Conservation (phyloP, 208 protist species). For the Trypanosoma boissoni region DNA sequence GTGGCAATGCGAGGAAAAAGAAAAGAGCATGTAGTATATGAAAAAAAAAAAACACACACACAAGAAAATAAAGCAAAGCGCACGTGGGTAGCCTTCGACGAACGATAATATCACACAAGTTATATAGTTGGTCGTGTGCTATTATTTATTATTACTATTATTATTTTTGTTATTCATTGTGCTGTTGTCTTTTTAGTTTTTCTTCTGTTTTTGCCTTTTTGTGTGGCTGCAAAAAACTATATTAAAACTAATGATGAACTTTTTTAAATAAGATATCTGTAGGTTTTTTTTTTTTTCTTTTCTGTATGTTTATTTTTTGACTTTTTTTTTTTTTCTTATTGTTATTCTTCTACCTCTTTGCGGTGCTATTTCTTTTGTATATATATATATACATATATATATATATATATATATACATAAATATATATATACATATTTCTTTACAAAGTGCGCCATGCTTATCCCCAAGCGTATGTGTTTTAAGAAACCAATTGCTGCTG, state of each 20-base stretch:
- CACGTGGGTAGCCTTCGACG: too few species aligned
- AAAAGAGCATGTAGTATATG: too few species aligned
- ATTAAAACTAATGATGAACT: neutral
- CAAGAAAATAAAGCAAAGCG: too few species aligned
- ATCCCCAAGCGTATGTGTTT: slow-evolving; percentile 38
- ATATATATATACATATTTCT: slow-evolving; percentile 6
- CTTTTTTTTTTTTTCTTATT: slow-evolving; percentile 8
- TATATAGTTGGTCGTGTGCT: too few species aligned
- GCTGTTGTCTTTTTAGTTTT: too few species aligned
- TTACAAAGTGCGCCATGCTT: slow-evolving; percentile 19
- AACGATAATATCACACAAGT: too few species aligned
- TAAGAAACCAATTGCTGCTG: slow-evolving; percentile 41
- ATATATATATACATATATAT: slow-evolving; percentile 7
- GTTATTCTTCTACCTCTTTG: neutral
- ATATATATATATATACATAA: slow-evolving; percentile 3
- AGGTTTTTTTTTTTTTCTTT: slow-evolving; percentile 14
- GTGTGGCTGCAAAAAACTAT: too few species aligned
- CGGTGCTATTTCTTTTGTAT: slow-evolving; percentile 1
- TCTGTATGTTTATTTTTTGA: neutral
- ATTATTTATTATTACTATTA: too few species aligned
- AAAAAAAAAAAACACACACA: too few species aligned
- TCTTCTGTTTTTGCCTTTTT: too few species aligned
- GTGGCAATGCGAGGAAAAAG: too few species aligned
- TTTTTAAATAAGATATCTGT: neutral
- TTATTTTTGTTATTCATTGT: too few species aligned